Percentiles rank a stretch among this genome's conserved stretches.
phyloP scores from a whole-genome alignment of 2,329 filamentous ascomycete genomes.

The Epichloe baconii region DNA sequence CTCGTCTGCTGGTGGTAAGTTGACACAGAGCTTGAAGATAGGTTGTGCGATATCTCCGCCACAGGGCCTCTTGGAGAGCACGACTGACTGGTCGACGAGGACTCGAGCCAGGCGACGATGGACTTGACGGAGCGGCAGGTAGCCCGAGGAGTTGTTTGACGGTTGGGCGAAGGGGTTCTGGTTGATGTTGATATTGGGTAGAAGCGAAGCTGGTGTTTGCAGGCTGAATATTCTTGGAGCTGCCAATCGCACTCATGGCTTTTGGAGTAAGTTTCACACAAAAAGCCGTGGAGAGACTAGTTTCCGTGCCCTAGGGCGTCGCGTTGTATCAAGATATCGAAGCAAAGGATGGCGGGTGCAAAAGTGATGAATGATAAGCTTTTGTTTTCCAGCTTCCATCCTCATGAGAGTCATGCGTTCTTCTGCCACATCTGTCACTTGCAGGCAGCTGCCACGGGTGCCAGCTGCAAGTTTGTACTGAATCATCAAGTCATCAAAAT shows the following conservation, averaged over 20 bases:
- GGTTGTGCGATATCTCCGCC: background rate
- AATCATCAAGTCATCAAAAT: background rate
- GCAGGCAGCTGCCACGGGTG: background rate
- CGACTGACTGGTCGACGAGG: slow-evolving; percentile 7
- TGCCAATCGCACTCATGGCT: slow-evolving; percentile 8
- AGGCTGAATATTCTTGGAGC: slow-evolving; percentile 9
- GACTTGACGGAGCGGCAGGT: slow-evolving; percentile 16
- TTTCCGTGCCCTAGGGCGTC: background rate
- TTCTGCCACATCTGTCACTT: background rate
- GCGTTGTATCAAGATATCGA: background rate
- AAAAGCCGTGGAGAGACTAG: background rate
- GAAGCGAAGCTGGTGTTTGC: slow-evolving; percentile 18
- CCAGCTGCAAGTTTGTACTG: background rate
- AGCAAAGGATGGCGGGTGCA: background rate
- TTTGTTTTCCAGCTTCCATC: background rate
- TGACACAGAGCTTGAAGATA: slow-evolving; percentile 2
- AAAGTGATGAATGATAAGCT: background rate
- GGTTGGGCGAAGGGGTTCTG: background rate
- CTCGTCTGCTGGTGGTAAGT: background rate
- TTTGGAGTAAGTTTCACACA: background rate
- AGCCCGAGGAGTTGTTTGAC: background rate
- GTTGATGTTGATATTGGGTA: slow-evolving; percentile 12
- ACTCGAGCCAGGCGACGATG: slow-evolving; percentile 21
- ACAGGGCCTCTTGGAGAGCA: background rate
- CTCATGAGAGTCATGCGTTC: background rate